Base-by-base conservation (phyloP, 2,329 filamentous ascomycete genomes). In the Trichoderma sp. region DNA sequence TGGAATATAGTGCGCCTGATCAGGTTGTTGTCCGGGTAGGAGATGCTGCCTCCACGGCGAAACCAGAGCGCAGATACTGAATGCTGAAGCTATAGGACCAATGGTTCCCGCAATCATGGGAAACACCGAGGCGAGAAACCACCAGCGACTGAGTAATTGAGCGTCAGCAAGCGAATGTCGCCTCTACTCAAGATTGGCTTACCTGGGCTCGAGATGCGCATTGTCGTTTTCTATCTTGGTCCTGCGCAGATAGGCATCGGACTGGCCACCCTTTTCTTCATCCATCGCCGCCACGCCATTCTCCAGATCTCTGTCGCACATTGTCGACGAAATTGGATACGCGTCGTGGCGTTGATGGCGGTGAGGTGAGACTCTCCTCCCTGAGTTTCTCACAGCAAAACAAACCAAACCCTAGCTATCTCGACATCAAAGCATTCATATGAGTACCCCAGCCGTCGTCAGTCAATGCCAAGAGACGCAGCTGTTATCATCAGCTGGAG, bases 61-160 rank as follows among this genome's bases (percentile, higher is more conserved):
- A 72, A 51, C 67, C 91, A 97, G 84, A 8, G 94, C 92, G 70
- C 91, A 93, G 69, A 97, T 93, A 68, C 91, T 95, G 79, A 96
- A 91, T 34, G 96, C 89, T 69, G 94, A 97, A 3, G 94, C 94
- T 11, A 97, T 87, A 0, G 94, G 94, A 0, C 93, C 93, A 2
- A 96, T 86, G 0, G 94, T 93, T 39, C 93, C 94, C 2, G 94
- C 93, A 13, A 96, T 85, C 76, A 97, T 88, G 37, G 91, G 92
- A 71, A 94, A 89, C 11, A 86, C 87, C 1, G 87, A 86, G 3
- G 86, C 87, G 30, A 87, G 84, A 74, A 89, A 85, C 87, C 87
- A 90, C 86, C 87, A 90, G 34, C 66, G 66, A 13, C 66, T 68
- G 11, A 18, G 52, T 7, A 2, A 10, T 34, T 2, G 21, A 10